Conservation (phyloP, 768 basidiomycete species). For the Coprinellus micaceus region DNA sequence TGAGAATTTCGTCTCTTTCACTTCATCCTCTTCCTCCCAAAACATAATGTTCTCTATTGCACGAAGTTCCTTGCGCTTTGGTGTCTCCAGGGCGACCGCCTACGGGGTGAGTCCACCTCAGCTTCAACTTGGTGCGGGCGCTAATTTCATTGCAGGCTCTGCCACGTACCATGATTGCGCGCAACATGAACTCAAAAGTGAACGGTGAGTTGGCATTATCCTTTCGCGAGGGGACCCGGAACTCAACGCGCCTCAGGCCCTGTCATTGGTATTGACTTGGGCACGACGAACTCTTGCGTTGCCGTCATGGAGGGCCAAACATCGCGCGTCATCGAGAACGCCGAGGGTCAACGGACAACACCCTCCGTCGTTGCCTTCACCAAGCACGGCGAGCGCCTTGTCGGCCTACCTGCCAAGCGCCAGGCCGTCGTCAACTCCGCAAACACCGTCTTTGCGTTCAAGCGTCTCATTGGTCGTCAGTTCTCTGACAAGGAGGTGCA, state of each 20-base stretch:
- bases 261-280: conserved; percentile 95
- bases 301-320: conserved; percentile 95
- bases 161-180: conserved; percentile 71
- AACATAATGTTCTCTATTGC: conserved; percentile 71
- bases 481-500: conserved; percentile 92
- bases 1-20: conserved; percentile 9
- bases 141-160: conserved; percentile 42
- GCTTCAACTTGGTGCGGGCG: neutral
- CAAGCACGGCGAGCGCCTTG: conserved; percentile 94
- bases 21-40: conserved; percentile 36
- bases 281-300: conserved; percentile 89
- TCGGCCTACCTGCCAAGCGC: conserved; percentile 94
- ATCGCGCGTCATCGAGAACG: conserved; percentile 93
- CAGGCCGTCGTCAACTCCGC: conserved; percentile 94
- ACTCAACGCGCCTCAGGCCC: conserved; percentile 48
- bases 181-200: conserved; percentile 96
- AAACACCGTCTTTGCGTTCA: conserved; percentile 93
- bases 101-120: conserved; percentile 49
- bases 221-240: conserved; percentile 2
- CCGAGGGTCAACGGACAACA: conserved; percentile 96
- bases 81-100: conserved; percentile 56
- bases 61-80: conserved; percentile 54
- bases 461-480: conserved; percentile 91
- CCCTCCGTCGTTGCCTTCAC: conserved; percentile 99
- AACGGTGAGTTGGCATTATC: conserved; percentile 50